Evolutionary conservation across 208 protist species (phyloP), one percentile per base, ranked within the genome.

Genomic region (Wallacemonas sp.): DNA sequence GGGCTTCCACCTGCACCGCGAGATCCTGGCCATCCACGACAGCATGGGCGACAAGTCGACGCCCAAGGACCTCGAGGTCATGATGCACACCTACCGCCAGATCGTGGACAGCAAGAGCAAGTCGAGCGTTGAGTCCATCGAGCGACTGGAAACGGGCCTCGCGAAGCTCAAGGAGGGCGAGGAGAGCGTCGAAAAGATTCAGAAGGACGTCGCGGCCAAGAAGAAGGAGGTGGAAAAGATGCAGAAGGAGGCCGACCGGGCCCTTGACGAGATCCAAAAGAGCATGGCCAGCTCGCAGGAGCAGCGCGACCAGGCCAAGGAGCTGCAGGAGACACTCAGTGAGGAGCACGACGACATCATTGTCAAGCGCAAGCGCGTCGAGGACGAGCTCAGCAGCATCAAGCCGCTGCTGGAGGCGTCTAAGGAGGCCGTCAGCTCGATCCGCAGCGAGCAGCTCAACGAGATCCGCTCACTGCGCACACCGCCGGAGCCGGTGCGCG

Each of bases 391-490:
- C 16, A 72, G 78, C 44, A 81, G 79, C 48, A 97, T 99, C 63
- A 79, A 97, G 72, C 98, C 98, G 3, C 76, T 98, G 33, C 79
- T 99, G 39, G 94, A 99, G 38, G 86, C 82, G n/a, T 97, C 98
- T 0, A 74, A 89, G 29, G 76, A 97, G 67, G 94, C 97, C 8
- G 98, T 99, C 22, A 97, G 92, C 57, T 77, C 75, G 36, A 98
- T 99, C 64, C 80, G 80, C 26, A 89, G 77, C 63, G 89, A 98
- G 67, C 90, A 97, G 59, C 81, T 99, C 12, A 97, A 88, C 65
- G 98, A 99, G 79, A 98, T 99, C 57, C 91, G 95, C 25, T 92
- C 92, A 5, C 82, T 99, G 26, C 87, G 89, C 48, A 77, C 93
- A 14, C 98, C 98, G 38, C 97, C 98, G 14, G 91, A 97, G 72